Conservation (phyloP, 2,329 filamentous ascomycete genomes). For the Fusarium sp. region DNA sequence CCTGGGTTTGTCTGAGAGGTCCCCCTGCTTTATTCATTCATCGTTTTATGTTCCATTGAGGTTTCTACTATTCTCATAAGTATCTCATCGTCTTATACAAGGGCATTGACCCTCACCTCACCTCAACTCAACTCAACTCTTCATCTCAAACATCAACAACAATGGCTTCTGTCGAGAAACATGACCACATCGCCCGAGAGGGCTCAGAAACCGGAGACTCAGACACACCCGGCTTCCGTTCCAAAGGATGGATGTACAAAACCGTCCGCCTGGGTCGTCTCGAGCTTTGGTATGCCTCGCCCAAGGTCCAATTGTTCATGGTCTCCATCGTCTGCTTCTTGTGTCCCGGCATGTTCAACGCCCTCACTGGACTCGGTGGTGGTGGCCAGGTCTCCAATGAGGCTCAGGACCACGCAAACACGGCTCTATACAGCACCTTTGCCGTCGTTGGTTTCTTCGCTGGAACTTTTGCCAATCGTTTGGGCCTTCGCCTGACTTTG, state of each 20-base stretch:
- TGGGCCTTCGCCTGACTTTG: conserved; percentile 77
- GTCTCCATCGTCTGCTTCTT: conserved; percentile 70
- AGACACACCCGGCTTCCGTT: conserved; percentile 51
- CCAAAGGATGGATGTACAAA: conserved; percentile 77
- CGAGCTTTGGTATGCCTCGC: conserved; percentile 79
- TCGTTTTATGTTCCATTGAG: conserved; percentile 9
- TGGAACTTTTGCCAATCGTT: conserved; percentile 81
- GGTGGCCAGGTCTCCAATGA: conserved; percentile 66
- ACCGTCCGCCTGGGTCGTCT: conserved; percentile 66
- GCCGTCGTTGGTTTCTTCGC: conserved; percentile 77
- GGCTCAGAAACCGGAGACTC: conserved; percentile 33
- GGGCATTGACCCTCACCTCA: conserved; percentile 16
- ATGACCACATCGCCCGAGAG: conserved; percentile 34
- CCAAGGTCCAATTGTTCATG: conserved; percentile 77
- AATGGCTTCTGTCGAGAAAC: conserved; percentile 50
- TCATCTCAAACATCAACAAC: conserved; percentile 1
- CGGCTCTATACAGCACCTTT: conserved; percentile 80
- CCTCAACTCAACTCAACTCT: too few relatives aligned
- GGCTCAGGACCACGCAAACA: conserved; percentile 73
- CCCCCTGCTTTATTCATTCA: not conserved
- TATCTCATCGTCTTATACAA: conserved; percentile 7
- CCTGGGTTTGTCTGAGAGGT: not conserved
- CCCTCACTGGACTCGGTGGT: conserved; percentile 74
- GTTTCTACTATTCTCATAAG: not conserved
- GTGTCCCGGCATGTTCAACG: conserved; percentile 81